Base-by-base conservation (phyloP, 257 asterid species). In the Nicotiana obtusifolia region DNA sequence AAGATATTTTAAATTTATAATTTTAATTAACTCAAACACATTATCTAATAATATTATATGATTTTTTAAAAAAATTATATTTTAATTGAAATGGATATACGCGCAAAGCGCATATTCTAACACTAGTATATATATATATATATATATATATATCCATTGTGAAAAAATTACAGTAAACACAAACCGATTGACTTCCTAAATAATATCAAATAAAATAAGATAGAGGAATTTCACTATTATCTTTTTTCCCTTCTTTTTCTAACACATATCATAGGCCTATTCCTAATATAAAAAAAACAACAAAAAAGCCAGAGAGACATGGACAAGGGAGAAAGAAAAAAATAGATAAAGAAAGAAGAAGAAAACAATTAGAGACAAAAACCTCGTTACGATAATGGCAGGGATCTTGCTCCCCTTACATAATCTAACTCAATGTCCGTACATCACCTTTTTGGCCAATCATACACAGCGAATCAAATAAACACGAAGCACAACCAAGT, bases 331-430 rank as follows among this genome's bases (percentile, higher is more conserved):
- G 14, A 62, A 28, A 0, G 31, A 82, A 65, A 77, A 5, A 59
- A 54, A 49, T 2, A 49, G 17, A 14, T 10, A 49, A 49, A 49
- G 71, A 37, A 31, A 14, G 7, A 17, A 60, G 80, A 82, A 76
- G 80, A n/a, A 75, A 84, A 81, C 49, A 88, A 83, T 84, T 83
- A 84, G 88, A 64, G 89, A 88, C 84, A 87, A 88, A 88, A 65
- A 68, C 86, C 85, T 90, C 84, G 94, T 76, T 26, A 82, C 76
- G 87, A 82, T 88, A 89, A 87, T 77, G 84, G 68, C 68, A 82
- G 86, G 90, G 91, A 89, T 88, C 91, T 80, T 91, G 92, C 89
- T 82, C 89, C 93, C 90, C 77, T 83, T 77, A 67, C 53, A 82
- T 78, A 65, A 84, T 81, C 80, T 77, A 84, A 65, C 57, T 54